These are phyloP conservation scores for Trametes sanguinea DNA, from an alignment of 768 basidiomycete species.

Conservation along the genomic window DNA sequence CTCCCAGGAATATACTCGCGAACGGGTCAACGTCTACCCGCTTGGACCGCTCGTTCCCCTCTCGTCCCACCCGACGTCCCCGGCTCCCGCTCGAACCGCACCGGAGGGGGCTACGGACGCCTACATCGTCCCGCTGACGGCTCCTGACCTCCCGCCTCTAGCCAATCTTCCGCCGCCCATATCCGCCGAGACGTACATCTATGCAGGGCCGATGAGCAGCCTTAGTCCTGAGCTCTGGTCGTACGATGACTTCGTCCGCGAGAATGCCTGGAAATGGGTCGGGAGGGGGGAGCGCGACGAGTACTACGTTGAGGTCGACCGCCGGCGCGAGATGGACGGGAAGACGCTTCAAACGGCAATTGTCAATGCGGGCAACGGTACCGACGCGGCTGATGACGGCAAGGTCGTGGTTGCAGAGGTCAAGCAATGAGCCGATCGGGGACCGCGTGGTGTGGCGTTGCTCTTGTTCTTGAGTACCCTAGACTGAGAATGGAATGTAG, in stretches of 20 bases:
- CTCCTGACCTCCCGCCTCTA: slow-evolving; percentile 42
- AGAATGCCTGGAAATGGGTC: slow-evolving; percentile 81
- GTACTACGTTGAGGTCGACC: slow-evolving; percentile 58
- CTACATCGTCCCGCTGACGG: slow-evolving; percentile 41
- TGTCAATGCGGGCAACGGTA: slow-evolving; percentile 1
- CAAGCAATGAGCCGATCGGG: neutral
- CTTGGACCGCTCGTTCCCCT: slow-evolving; percentile 45
- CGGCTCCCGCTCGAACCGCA: slow-evolving; percentile 27
- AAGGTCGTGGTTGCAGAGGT: slow-evolving; percentile 1
- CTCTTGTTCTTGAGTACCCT: neutral
- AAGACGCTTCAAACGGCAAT: slow-evolving; percentile 30
- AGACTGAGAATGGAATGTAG: slow-evolving; percentile 1
- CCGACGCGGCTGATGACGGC: neutral
- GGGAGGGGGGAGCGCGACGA: slow-evolving; percentile 40
- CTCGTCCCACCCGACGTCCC: slow-evolving; percentile 32
- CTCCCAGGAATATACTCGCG: slow-evolving; percentile 70
- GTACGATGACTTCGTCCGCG: slow-evolving; percentile 75
- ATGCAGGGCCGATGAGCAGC: slow-evolving; percentile 41
- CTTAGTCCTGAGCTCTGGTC: slow-evolving; percentile 73
- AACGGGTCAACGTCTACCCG: slow-evolving; percentile 54
- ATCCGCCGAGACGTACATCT: slow-evolving; percentile 76
- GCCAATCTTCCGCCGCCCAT: slow-evolving; percentile 40
- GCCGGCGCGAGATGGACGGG: slow-evolving; percentile 44
- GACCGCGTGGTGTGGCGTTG: neutral
- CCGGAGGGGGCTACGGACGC: slow-evolving; percentile 27